phyloP scores from a whole-genome alignment of 371 early-diverging fungal genomes.

The Chytridium lagenaria region DNA sequence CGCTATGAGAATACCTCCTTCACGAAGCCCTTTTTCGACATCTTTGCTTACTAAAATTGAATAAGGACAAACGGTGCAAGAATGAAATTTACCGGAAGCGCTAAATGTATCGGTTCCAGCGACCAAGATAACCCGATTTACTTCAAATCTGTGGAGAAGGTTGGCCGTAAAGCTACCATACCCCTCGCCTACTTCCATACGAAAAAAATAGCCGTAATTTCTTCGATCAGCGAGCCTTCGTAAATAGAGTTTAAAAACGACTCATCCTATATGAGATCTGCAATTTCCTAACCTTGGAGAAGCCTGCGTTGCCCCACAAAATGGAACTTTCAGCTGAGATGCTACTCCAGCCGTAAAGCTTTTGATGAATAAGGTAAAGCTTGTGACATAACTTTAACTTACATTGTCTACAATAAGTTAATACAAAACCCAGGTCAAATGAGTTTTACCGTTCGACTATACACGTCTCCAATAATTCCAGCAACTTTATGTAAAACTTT shows the following conservation, averaged over 20 bases:
- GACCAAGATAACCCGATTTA: neutral
- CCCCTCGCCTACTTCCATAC: neutral
- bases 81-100: neutral
- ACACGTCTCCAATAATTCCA: neutral
- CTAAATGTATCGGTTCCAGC: constrained; percentile 2
- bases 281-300: too few species aligned
- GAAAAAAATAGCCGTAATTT: neutral
- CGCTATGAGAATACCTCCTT: too few species aligned
- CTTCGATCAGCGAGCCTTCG: neutral
- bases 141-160: neutral
- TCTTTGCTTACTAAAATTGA: too few species aligned
- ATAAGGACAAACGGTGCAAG: too few species aligned
- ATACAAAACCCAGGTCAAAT: neutral
- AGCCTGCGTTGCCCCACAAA: neutral
- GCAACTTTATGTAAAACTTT: neutral
- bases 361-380: neutral
- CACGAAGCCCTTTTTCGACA: too few species aligned
- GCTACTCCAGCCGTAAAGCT: neutral
- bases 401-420: neutral
- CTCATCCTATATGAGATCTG: too few species aligned
- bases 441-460: neutral
- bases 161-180: neutral
- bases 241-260: too few species aligned
- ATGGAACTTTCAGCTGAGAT: neutral
- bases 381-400: neutral